Evolutionary conservation across 2,329 filamentous ascomycete genomes (phyloP), one percentile per base, ranked within the genome.

Genomic region (Epichloe hybrida): DNA sequence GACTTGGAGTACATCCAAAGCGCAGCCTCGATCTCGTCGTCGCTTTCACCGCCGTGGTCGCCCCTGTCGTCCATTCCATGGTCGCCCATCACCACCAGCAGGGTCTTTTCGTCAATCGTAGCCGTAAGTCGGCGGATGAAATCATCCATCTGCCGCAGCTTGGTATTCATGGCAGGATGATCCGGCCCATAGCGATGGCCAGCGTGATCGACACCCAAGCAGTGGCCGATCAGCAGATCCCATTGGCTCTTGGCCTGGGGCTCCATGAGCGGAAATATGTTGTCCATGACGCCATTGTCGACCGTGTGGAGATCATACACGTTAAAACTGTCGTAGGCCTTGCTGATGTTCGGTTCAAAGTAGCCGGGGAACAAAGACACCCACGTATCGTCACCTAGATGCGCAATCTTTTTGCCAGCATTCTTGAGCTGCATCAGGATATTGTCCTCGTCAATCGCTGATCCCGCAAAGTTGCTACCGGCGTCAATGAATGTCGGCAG

Each of bases 311-410:
- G 69, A 65, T 98, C 93, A 88, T 89, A 96, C 6, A 97, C 93
- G 62, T 97, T 96, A 71, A 98, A 95, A 54, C 91, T 97, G 65
- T 97, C 91, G 66, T 95, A 98, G 0, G 93, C 81, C 58, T 76
- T 80, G 58, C 90, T 95, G 51, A 96, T 80, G 51, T 91, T 86
- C 9, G 82, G 72, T 64, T 95, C 84, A 61, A 98, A 98, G 66
- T 94, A 89, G n/a, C 77, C 87, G 0, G 93, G 93, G 64, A 97
- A 98, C 15, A 98, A 72, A 42, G 88, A 78, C 57, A 89, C 86
- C 93, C 93, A 98, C 4, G 93, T 98, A 68, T 98, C 91, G 65
- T 98, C 93, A n/a, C 93, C 93, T 38, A 98, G 72, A 61, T 98
- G 94, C 5, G 90, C 93, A 57, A 98, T 80, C 56, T 78, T 86